These are phyloP conservation scores for Sporisorium exsertum DNA, from an alignment of 1,284 basidiomycete species.

Conservation along the genomic window DNA sequence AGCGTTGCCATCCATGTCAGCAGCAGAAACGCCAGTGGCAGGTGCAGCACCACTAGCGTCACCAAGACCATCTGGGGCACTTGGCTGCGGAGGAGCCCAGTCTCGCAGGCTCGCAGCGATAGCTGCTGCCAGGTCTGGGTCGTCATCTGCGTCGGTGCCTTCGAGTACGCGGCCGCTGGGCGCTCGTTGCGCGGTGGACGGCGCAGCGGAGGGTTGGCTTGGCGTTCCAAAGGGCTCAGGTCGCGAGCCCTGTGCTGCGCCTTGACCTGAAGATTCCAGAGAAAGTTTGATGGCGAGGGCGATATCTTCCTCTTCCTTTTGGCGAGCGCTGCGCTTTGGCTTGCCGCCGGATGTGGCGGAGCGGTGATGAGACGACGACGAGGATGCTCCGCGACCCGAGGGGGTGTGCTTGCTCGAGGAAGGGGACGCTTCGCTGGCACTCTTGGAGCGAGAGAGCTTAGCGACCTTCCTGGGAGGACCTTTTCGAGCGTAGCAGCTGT, in stretches of 20 bases:
- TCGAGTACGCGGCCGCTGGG: constrained; percentile 61
- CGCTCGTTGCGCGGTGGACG: constrained; percentile 67
- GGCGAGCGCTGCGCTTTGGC: constrained; percentile 70
- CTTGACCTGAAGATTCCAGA: constrained; percentile 71
- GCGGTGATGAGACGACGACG: constrained; percentile 60
- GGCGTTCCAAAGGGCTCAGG: constrained; percentile 72
- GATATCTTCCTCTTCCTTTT: constrained; percentile 83
- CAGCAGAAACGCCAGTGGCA: not conserved
- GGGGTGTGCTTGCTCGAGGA: constrained; percentile 34
- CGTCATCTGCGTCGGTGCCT: constrained; percentile 81
- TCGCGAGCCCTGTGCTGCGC: constrained; percentile 72
- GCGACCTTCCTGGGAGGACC: constrained; percentile 55
- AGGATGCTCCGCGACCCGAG: constrained; percentile 53
- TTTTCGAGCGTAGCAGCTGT: constrained; percentile 75
- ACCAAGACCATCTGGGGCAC: constrained; percentile 53
- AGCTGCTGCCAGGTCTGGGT: constrained; percentile 90
- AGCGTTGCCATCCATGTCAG: not conserved
- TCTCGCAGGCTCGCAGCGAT: constrained; percentile 95
- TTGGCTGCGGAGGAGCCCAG: constrained; percentile 59
- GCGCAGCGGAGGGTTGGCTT: constrained; percentile 71
- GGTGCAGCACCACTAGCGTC: constrained; percentile 20
- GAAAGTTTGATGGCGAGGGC: constrained; percentile 93
- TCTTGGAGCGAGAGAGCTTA: constrained; percentile 51
- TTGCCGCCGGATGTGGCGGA: constrained; percentile 60
- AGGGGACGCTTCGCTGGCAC: constrained; percentile 30